phyloP scores from a whole-genome alignment of 2,329 filamentous ascomycete genomes.

The Colletotrichum tanaceti region DNA sequence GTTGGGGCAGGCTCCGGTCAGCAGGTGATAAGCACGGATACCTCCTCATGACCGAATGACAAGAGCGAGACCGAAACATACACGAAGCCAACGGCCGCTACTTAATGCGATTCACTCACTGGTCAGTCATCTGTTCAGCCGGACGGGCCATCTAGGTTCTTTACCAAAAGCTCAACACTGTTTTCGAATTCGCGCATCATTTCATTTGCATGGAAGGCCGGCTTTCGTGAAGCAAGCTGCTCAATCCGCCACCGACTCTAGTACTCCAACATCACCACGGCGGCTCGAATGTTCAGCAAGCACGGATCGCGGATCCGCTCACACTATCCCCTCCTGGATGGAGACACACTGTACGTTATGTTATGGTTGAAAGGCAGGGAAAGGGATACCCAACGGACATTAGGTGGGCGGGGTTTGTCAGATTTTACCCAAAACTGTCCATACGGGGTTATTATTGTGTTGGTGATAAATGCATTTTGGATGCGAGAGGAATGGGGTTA shows the following conservation, averaged over 20 bases:
- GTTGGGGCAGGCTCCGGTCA: not conserved
- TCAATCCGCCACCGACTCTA: not conserved
- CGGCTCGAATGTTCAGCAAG: slow-evolving; percentile 6
- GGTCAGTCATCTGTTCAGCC: not conserved
- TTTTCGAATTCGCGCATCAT: slow-evolving; percentile 5
- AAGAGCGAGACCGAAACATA: slow-evolving; percentile 32
- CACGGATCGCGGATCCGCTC: slow-evolving; percentile 9
- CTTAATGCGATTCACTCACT: slow-evolving; percentile 19
- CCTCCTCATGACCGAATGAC: slow-evolving; percentile 11
- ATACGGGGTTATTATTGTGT: slow-evolving; percentile 21
- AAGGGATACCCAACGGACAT: slow-evolving; percentile 37
- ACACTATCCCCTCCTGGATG: slow-evolving; percentile 21
- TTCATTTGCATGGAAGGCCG: slow-evolving; percentile 29
- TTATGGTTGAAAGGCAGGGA: slow-evolving; percentile 28
- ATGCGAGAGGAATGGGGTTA: slow-evolving; percentile 28
- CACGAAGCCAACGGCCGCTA: slow-evolving; percentile 34
- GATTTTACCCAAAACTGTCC: slow-evolving; percentile 23
- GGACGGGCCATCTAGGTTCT: slow-evolving; percentile 12
- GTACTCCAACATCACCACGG: slow-evolving; percentile 23
- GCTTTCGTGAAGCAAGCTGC: slow-evolving; percentile 17
- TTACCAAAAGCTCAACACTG: slow-evolving; percentile 23
- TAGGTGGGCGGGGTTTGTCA: slow-evolving; percentile 29
- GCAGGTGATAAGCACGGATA: slow-evolving; percentile 26
- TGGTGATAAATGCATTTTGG: slow-evolving; percentile 24
- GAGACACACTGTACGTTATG: slow-evolving; percentile 30